Evolutionary conservation across 352 stramenopile genomes (phyloP), one percentile per base, ranked within the genome.

Genomic region (Phytopythium cucurbitacearum): DNA sequence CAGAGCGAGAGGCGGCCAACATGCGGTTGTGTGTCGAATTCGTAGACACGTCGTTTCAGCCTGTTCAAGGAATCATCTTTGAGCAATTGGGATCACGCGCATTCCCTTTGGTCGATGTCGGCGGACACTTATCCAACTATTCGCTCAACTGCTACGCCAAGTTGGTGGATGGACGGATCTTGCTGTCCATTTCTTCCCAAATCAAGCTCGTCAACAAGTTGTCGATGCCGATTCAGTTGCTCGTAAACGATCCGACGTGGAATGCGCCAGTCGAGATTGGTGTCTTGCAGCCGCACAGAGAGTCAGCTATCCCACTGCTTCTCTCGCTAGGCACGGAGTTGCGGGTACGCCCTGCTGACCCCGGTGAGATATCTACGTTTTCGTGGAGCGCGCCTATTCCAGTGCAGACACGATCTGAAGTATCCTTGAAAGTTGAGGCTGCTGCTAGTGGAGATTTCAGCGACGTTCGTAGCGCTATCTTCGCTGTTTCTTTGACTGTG

Each of bases 241-340:
- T 94, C 4, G 80, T 91, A 21, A 90, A 94, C 39, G 82, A 92
- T 54, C 82, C 84, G 51, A 77, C 77, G 38, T 94, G 84, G 84
- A 59, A 68, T 4, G 61, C 73, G 9, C 84, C 84, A 10, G 76
- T 93, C 3, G 81, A 89, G 49, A 82, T 94, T 45, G 80, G 80
- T 2, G 59, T 81, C 10, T 55, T 94, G 13, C 64, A 76, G 16
- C 66, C 80, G 9, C 63, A 70, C 10, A 65, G 78, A 59, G 78
- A 88, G 37, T 87, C 76, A 1, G 78, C 82, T 3, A 67, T 94
- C 7, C 84, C 84, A 9, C 67, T 94, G 28, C 59, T 90, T 40
- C 59, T 86, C 1, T 89, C 84, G 7, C 57, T 87, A 4, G 82
- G 74, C 4, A 82, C 77, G 11, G 81, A 92, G 50, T 56, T 92